Base-by-base conservation (phyloP, 179 eudicot species). In the Silene coronaria region DNA sequence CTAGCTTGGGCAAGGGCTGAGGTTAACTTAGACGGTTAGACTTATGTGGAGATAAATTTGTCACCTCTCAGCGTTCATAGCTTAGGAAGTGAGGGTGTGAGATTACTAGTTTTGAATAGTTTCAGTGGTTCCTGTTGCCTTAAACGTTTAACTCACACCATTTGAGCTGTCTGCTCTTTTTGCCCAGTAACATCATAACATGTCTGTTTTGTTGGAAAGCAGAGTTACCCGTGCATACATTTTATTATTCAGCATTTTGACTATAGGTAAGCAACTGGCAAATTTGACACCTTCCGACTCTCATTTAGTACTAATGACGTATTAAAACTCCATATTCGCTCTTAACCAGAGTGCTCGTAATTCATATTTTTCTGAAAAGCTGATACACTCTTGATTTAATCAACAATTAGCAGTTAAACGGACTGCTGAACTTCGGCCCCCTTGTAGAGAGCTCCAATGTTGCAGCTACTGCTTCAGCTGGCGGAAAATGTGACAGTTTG, bases 331-430 rank as follows among this genome's bases (percentile, higher is more conserved):
- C 42, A 26, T n/a, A 61, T 68, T 11, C 27, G 3, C 55, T 60
- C 19, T 23, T 80, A n/a, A 14, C 60, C 63, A 62, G 30, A 48
- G 46, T 71, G 60, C 8, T 74, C 63, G 24, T 65, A 72, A 57
- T 6, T n/a, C 8, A 13, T 22, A 55, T n/a, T 73, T 51, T 82
- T 36, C 55, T 53, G 24, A 13, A 70, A 60, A 42, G 70, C 73
- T 79, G 78, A 79, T 66, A 30, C 34, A 34, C 34, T 62, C 34
- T 53, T 12, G 46, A 75, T 77, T 27, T 64, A 75, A 76, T 63
- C 34, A 74, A 80, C 78, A 68, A 72, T 6, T 84, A 85, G 90
- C 80, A 84, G 78, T 53, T 87, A 80, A 92, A 89, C 75, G 86
- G 85, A 76, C 80, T 87, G 67, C 76, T 87, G 65, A 81, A 88